A percentile compares a stretch with the other conserved stretches of the same genome.
Conservation (phyloP, 805 yeast genomes). For the Metschnikowia anglica region DNA sequence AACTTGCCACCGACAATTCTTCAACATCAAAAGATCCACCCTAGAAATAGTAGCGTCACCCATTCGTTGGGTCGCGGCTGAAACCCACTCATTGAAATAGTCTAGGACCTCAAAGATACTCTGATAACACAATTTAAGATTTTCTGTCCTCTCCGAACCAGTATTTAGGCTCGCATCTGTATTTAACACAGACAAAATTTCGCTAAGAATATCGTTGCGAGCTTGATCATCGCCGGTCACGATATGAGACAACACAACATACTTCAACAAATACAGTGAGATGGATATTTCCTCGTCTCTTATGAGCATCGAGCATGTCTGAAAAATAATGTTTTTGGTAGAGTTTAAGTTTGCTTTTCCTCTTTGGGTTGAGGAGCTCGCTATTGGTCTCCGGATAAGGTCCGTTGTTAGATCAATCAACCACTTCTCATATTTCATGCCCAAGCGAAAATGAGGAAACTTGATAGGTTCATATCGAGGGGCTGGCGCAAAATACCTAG, state of each 20-base stretch:
- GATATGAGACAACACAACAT: slow-evolving; percentile 64
- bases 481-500: slow-evolving; percentile 66
- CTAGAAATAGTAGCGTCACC: slow-evolving; percentile 25
- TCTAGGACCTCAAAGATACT: slow-evolving; percentile 78
- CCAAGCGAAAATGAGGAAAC: slow-evolving; percentile 65
- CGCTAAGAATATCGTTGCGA: slow-evolving; percentile 50
- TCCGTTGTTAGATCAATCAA: slow-evolving; percentile 66
- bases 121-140: slow-evolving; percentile 63
- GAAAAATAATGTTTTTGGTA: slow-evolving; percentile 45
- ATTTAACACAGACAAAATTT: slow-evolving; percentile 56
- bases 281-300: slow-evolving; percentile 69
- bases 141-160: slow-evolving; percentile 52
- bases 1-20: slow-evolving; percentile 34
- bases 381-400: slow-evolving; percentile 48
- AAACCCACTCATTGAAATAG: slow-evolving; percentile 78
- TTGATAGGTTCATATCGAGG: slow-evolving; percentile 44
- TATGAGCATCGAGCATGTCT: slow-evolving; percentile 61
- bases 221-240: slow-evolving; percentile 43
- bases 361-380: slow-evolving; percentile 14
- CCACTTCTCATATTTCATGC: slow-evolving; percentile 69
- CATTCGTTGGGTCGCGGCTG: slow-evolving; percentile 35
- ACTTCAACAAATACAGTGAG: slow-evolving; percentile 73
- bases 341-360: slow-evolving; percentile 12
- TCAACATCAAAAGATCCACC: slow-evolving; percentile 22
- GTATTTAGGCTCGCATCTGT: slow-evolving; percentile 44